Evolutionary conservation across 2,329 filamentous ascomycete genomes (phyloP), one percentile per base, ranked within the genome.

Genomic region (Colletotrichum tabaci): DNA sequence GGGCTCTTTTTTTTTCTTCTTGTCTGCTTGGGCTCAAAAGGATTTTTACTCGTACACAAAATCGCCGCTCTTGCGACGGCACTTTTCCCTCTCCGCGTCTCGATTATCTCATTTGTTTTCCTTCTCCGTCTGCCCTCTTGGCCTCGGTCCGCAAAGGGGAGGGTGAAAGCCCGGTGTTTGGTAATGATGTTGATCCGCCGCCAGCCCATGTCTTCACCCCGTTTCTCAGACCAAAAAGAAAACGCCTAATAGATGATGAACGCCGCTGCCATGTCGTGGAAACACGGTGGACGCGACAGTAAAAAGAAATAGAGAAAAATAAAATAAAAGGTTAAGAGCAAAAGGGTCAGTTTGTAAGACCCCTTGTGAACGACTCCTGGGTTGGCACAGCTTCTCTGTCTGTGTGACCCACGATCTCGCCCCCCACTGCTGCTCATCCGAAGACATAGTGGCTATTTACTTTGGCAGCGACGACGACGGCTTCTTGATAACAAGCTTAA

Each of bases 401-500:
- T 5, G 10, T 5, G 9, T n/a, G 7, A 40, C 30, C 35, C 30
- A 26, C 15, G 42, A 35, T 35, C 30, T 35, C 30, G n/a, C 10
- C 1, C 30, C 47, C 38, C 23, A 15, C 15, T 18, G 15, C 26
- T 15, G 9, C 44, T 10, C 18, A 12, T 23, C n/a, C 35, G 21
- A 21, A 7, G 35, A 23, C 35, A 16, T 49, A 23, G n/a, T 55
- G 23, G 18, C 21, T n/a, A 18, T n/a, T 38, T 53, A 64, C 21
- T 68, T 72, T 7, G 65, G 65, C 16, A 61, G 55, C 18, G 46
- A 62, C 2, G 53, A 58, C 2, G 66, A 60, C 13, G 73, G 73
- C 44, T 65, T 73, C 60, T 74, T 74, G 18, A 74, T 71, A 50
- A 74, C 73, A 30, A 74, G 53, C 65, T 74, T 74, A 15, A 73